Percentiles rank a stretch among this genome's conserved stretches.
Conservation (phyloP, 1,139 yeast species). For the Dujonia santamariae region DNA sequence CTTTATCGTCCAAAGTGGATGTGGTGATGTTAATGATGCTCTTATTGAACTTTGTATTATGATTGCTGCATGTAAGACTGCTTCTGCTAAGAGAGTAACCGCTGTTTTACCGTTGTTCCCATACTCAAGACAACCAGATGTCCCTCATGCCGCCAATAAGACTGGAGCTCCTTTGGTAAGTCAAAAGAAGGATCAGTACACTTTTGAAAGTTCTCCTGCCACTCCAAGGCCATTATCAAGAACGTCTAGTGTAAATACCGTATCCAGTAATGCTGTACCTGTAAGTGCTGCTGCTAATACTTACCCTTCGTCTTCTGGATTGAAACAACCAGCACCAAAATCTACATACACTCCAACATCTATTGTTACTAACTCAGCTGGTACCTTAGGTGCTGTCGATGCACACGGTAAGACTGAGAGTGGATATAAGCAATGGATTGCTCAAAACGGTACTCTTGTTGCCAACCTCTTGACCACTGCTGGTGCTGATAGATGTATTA, state of each 20-base stretch:
- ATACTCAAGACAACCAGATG: conserved; percentile 93
- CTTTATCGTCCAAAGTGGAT: conserved; percentile 75
- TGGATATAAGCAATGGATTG: conserved; percentile 92
- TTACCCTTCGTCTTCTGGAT: conserved; percentile 3
- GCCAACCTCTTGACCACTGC: conserved; percentile 88
- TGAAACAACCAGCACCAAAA: conserved; percentile 5
- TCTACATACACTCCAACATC: conserved; percentile 14
- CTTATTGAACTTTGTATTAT: conserved; percentile 84
- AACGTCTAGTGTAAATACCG: conserved; percentile 3
- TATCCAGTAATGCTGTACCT: conserved; percentile 10
- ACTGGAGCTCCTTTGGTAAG: conserved; percentile 44
- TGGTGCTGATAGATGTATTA: conserved; percentile 94
- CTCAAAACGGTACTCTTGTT: conserved; percentile 90
- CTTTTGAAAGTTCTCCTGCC: conserved; percentile 63
- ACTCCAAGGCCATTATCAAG: conserved; percentile 48
- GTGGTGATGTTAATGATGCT: conserved; percentile 89
- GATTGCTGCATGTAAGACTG: conserved; percentile 93
- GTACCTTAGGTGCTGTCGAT: conserved; percentile 31
- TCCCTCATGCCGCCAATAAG: conserved; percentile 78
- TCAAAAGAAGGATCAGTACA: conserved; percentile 41
- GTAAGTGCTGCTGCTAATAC: conserved; percentile 4
- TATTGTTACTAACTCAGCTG: conserved; percentile 30
- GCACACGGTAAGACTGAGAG: conserved; percentile 44
- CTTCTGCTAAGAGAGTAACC: conserved; percentile 89
- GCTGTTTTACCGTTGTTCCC: conserved; percentile 96